Evolutionary conservation across 2,329 filamentous ascomycete genomes (phyloP), one percentile per base, ranked within the genome.

Genomic region (Cladosporium oxysporum): DNA sequence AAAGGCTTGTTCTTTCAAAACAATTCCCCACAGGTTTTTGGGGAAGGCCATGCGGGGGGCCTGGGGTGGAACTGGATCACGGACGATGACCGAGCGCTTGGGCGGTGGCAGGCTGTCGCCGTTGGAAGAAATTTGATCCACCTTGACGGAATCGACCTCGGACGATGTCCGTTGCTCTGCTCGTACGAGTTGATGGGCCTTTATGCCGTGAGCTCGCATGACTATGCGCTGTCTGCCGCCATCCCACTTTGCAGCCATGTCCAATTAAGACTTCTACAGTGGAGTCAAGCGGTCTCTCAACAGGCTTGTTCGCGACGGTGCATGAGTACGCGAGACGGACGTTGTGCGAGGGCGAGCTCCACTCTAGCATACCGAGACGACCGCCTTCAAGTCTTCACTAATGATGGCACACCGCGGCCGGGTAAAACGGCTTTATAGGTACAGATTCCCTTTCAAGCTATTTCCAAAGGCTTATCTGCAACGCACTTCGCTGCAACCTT

Each of bases 11-110:
- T 35, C n/a, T 29, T 35, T 41, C n/a, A 52, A n/a, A 50, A 23
- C 35, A 35, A 58, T 31, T 57, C 50, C 61, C 61, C 61, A 47
- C 61, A 57, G 37, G 23, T 16, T 63, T 57, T 23, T 47, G 61
- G 61, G 55, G 50, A 57, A 63, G 44, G 41, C 23, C 59, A 35
- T 62, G 59, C 59, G 59, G 59, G 47, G 59, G 21, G 47, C 21
- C 11, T 23, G 44, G 59, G 59, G 47, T 29, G 28, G n/a, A 26
- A 31, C 37, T 44, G 26, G 28, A 16, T 16, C 14, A 62, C 59
- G 59, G 59, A 62, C 59, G 59, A 62, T 62, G 59, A n/a, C 59
- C 59, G 59, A 62, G 29, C 2, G 28, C 57, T 59, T 47, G 57
- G 41, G 37, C 57, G 26, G 55, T 23, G 11, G 14, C 31, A 41